These are phyloP conservation scores for Fusarium sp. DNA, from an alignment of 2,329 filamentous ascomycete species.

Conservation along the genomic window DNA sequence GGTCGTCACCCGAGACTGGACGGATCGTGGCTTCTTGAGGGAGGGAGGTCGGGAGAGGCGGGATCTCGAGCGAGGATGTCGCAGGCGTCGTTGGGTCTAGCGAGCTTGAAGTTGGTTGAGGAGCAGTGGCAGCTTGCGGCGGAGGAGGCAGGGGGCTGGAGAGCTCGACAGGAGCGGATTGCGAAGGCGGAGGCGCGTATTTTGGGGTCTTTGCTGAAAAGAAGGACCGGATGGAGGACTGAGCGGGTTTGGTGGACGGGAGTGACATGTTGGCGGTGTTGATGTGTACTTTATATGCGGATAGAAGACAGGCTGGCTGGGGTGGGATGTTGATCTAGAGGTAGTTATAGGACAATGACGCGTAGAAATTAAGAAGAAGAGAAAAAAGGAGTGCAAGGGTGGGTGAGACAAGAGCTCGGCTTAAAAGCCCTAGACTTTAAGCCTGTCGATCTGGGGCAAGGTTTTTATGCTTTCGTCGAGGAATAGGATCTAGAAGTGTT, in stretches of 20 bases:
- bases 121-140: conserved; percentile 40
- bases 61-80: conserved; percentile 39
- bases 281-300: background rate
- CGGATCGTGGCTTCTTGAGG: conserved; percentile 64
- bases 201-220: conserved; percentile 62
- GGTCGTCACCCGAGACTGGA: conserved; percentile 61
- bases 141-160: conserved; percentile 30
- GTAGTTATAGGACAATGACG: conserved; percentile 1
- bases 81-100: conserved; percentile 12
- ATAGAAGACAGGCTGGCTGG: background rate
- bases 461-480: conserved; percentile 27
- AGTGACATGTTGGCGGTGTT: conserved; percentile 52
- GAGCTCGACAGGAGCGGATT: conserved; percentile 37
- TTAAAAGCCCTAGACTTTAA: conserved; percentile 1
- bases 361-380: background rate
- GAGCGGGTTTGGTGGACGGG: conserved; percentile 54
- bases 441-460: conserved; percentile 1
- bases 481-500: conserved; percentile 11
- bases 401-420: conserved; percentile 11
- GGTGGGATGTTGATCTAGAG: background rate
- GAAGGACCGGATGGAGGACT: conserved; percentile 72
- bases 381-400: conserved; percentile 6
- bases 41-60: conserved; percentile 50
- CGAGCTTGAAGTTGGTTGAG: conserved; percentile 46
- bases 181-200: conserved; percentile 51